Base-by-base conservation (phyloP, 169 alveolate species). In the Nephromyces sp. region DNA sequence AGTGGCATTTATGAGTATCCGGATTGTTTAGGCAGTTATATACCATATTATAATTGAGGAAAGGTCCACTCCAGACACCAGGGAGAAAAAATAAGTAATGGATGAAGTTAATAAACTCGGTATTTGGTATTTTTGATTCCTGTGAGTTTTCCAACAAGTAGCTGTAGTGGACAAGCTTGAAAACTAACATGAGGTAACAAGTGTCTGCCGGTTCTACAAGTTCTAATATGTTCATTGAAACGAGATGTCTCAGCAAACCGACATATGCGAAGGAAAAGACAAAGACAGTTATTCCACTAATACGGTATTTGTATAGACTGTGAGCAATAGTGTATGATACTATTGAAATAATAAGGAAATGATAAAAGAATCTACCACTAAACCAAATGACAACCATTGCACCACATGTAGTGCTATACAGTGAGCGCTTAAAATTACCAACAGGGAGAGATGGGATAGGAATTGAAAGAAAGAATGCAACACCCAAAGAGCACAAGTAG, bases 21-120 rank as follows among this genome's bases (percentile, higher is more conserved):
- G 57, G 15, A 43, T 43, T 43, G n/a, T 43, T 43, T 15, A 43
- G 57, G 25, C 25, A 15, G 15, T 15, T 43, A 43, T 43, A n/a
- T 43, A 43, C 57, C 15, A 15, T 15, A 15, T 15, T 15, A n/a
- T 15, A 43, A 43, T n/a, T 43, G 57, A 43, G 57, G n/a, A 43
- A 43, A 43, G 57, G 57, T n/a, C 57, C 57, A 43, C 57, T 43
- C 57, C 57, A 43, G n/a, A 43, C n/a, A 43, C 57, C 57, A 43
- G 57, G 57, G n/a, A 43, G n/a, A 43, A 43, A 43, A n/a, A 15
- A 43, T 15, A 43, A 15, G n/a, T 43, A 43, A 43, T 43, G 57
- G n/a, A 43, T 43, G n/a, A 43, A 43, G n/a, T 43, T 43, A 15
- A 15, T 15, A 15, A 43, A 43, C 15, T 15, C 15, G 15, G 57